Evolutionary conservation across 2,329 filamentous ascomycete genomes (phyloP), one percentile per base, ranked within the genome.

Genomic region (Aspergillus pseudotamarii): DNA sequence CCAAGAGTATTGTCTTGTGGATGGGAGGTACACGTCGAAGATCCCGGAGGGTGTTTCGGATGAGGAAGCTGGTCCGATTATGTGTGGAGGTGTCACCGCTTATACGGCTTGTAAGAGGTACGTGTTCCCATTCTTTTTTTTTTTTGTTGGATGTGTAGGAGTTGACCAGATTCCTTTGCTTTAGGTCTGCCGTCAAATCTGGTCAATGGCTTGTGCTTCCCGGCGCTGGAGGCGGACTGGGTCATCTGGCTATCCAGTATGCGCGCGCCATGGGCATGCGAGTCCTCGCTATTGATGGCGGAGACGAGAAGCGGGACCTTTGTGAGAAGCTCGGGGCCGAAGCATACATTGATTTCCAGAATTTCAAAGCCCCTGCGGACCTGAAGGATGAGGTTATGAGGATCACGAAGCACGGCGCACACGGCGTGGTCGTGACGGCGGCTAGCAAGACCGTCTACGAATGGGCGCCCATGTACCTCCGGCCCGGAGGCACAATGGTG

Each of bases 371-470:
- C 80, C 79, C 97, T 28, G 90, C 96, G 69, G 86, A 54, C 30
- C 9, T 54, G 0, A 36, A 54, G 3, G 50, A 87, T 70, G 92
- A 95, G 68, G 93, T 97, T 67, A 92, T 93, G 83, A 88, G 87
- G 53, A 89, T 89, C 34, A 96, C 92, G 1, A 80, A 86, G 43
- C 92, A 94, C 71, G 94, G 94, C 58, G 93, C 94, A 4, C 91
- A 96, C 72, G 94, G 92, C 41, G 93, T 94, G 64, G 84, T 97
- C 68, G 84, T 97, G 54, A 88, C 97, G 63, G 94, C 94, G 64
- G 93, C 92, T 57, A 87, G 84, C 70, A 93, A 97, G 86, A 92
- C 90, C 84, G 94, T 94, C 58, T 97, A 97, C 88, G 92, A 96
- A 82, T 93, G 97, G 82, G 94, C 94, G 48, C 88, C 91, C 53